Evolutionary conservation across 2,329 filamentous ascomycete genomes (phyloP).

Genomic region (Mycocentrospora acerina): DNA sequence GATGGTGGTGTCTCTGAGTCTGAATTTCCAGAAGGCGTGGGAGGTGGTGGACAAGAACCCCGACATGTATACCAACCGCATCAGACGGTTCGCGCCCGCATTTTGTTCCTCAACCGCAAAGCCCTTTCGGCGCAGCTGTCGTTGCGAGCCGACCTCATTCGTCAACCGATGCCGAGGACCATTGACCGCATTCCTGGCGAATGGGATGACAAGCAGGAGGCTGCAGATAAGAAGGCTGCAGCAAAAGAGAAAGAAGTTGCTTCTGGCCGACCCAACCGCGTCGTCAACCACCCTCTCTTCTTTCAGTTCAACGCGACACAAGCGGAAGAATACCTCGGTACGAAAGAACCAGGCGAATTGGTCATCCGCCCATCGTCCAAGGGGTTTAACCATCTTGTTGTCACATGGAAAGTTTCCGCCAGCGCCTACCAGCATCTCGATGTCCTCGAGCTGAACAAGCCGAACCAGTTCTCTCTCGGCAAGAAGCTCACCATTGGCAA

Average conservation of each 20-base stretch:
- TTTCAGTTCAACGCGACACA: constrained; percentile 88
- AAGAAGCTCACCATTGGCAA: constrained; percentile 83
- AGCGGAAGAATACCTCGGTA: constrained; percentile 89
- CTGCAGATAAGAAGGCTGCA: constrained; percentile 73
- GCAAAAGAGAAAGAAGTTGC: constrained; percentile 83
- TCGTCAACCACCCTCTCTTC: constrained; percentile 98
- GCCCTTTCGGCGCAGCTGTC: constrained; percentile 82
- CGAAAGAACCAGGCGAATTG: constrained; percentile 81
- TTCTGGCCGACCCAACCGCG: constrained; percentile 83
- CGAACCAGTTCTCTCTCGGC: constrained; percentile 93
- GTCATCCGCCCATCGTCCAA: constrained; percentile 95
- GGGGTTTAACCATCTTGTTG: constrained; percentile 88
- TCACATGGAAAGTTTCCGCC: constrained; percentile 98
- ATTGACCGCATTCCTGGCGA: constrained; percentile 73
- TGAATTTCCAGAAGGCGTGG: constrained; percentile 73
- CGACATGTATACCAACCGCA: constrained; percentile 71
- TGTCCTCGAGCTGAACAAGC: constrained; percentile 93
- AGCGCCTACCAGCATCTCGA: constrained; percentile 98
- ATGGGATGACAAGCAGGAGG: constrained; percentile 85
- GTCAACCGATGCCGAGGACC: constrained; percentile 51
- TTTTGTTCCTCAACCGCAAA: constrained; percentile 84
- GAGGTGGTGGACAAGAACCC: constrained; percentile 48
- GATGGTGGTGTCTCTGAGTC: constrained; percentile 83
- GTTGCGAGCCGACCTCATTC: constrained; percentile 77
- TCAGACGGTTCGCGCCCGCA: constrained; percentile 85